A percentile compares a stretch with the other conserved stretches of the same genome.
phyloP scores from a whole-genome alignment of 1,139 yeast species.

The Yamadazyma songkhlaensis region DNA sequence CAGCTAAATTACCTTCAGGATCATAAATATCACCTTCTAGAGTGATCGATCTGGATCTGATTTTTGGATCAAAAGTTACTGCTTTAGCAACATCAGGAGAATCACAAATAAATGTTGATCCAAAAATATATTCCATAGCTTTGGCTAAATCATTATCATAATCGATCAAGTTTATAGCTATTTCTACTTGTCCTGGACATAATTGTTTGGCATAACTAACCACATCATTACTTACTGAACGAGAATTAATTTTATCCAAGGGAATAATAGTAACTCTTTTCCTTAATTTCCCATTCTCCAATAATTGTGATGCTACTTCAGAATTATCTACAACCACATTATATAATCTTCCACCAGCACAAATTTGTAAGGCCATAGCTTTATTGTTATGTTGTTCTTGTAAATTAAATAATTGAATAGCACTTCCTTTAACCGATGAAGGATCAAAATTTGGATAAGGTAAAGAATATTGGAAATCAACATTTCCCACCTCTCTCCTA shows the following conservation, averaged over 20 bases:
- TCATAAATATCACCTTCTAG: conserved; percentile 93
- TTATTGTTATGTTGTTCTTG: conserved; percentile 56
- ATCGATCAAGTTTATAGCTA: conserved; percentile 78
- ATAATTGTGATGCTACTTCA: conserved; percentile 73
- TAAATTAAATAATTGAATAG: conserved; percentile 77
- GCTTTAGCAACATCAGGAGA: conserved; percentile 86
- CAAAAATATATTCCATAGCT: conserved; percentile 94
- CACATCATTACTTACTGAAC: conserved; percentile 40
- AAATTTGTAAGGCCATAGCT: conserved; percentile 84
- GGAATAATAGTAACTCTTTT: conserved; percentile 93
- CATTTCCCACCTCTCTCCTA: conserved; percentile 64
- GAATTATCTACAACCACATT: conserved; percentile 92
- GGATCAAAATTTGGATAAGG: conserved; percentile 65
- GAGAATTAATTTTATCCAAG: conserved; percentile 74
- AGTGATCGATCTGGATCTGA: conserved; percentile 85
- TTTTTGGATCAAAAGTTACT: conserved; percentile 81
- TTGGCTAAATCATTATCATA: conserved; percentile 66
- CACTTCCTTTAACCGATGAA: conserved; percentile 75
- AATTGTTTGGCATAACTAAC: conserved; percentile 61
- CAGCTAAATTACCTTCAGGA: conserved; percentile 93
- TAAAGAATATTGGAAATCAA: conserved; percentile 71
- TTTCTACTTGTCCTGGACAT: conserved; percentile 82
- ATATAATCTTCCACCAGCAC: conserved; percentile 90
- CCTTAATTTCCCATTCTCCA: conserved; percentile 74
- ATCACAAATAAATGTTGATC: conserved; percentile 77